Evolutionary conservation across 352 stramenopile genomes (phyloP), one percentile per base, ranked within the genome.

Genomic region (Aphanomyces euteiches): DNA sequence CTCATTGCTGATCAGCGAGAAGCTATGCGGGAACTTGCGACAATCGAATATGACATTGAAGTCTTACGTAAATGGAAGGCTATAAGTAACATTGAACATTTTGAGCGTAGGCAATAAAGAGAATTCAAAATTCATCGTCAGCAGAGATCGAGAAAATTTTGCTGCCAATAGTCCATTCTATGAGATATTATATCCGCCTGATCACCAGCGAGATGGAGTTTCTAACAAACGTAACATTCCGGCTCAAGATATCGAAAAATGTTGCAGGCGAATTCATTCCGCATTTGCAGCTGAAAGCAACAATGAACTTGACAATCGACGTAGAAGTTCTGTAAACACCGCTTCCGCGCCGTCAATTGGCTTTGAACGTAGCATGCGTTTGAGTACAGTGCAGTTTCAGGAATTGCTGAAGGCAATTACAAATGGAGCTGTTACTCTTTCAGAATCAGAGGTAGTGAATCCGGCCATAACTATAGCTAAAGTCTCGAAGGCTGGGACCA

Each of bases 1-100:
- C 43, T 67, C 19, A 67, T 67, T 34, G 41, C 15, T 28, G 59
- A 67, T 7, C 59, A 67, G 41, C 17, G 17, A 17, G 19, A 67
- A n/a, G 15, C 19, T 4, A 67, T 67, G 59, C 34, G 56, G 41
- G 13, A 67, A 13, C 41, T 67, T 10, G 59, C 59, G 4, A 34
- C 28, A 15, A 37, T 56, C 5, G 59, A 67, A 41, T 50, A 67
- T 41, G 59, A 67, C 0, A 40, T 67, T 17, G 40, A 19, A 10
- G 41, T 67, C 43, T 12, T 28, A 21, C 41, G 57, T 66, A 53
- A 7, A 53, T 53, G 21, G 21, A 12, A 64, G 34, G 56, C 36
- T 8, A 65, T n/a, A 13, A 17, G 17, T n/a, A 53, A 39, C 7
- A 36, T 3, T 53, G 8, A n/a, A n/a, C 7, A 13, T 21, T 53